Conservation (phyloP, 345 rosid genomes). For the Brassica carinata region DNA sequence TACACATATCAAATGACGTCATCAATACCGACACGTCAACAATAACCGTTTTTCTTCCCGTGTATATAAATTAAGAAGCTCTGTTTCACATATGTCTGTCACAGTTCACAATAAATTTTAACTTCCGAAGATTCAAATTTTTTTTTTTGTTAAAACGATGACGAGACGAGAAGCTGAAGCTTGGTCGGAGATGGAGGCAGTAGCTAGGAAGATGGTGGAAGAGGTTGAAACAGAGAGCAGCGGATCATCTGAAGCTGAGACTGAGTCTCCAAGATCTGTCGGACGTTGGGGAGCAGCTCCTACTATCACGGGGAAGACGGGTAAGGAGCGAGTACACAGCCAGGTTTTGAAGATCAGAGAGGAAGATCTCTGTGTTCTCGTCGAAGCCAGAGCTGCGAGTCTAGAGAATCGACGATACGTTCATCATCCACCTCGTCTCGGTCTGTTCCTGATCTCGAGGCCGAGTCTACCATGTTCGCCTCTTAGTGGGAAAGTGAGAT, state of each 20-base stretch:
- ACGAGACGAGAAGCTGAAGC: conserved; percentile 25
- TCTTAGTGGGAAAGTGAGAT: conserved; percentile 62
- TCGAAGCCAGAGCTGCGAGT: conserved; percentile 46
- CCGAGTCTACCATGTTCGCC: conserved; percentile 74
- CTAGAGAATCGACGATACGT: conserved; percentile 12
- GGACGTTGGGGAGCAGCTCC: conserved; percentile 37
- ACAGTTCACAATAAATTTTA: conserved; percentile 19
- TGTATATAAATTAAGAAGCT: conserved; percentile 23
- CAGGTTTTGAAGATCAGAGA: conserved; percentile 73
- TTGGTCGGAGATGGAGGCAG: conserved; percentile 36
- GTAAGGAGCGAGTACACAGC: conserved; percentile 46
- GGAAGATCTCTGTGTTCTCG: conserved; percentile 60
- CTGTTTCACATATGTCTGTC: conserved; percentile 33
- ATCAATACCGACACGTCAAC: conserved; percentile 34
- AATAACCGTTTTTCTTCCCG: conserved; percentile 21
- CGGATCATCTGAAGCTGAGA: conserved; percentile 55
- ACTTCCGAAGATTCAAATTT: conserved; percentile 32
- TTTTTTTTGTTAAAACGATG: neutral
- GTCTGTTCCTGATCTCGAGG: conserved; percentile 46
- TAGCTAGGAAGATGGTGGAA: conserved; percentile 34
- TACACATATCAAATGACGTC: conserved; percentile 1
- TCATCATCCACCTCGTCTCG: conserved; percentile 30
- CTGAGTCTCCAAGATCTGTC: conserved; percentile 63
- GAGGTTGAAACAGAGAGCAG: conserved; percentile 54
- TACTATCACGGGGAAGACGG: neutral